Evolutionary conservation across 371 early-diverging fungal species (phyloP), one percentile per base, ranked within the genome.

Genomic region (Scutellospora calospora): DNA sequence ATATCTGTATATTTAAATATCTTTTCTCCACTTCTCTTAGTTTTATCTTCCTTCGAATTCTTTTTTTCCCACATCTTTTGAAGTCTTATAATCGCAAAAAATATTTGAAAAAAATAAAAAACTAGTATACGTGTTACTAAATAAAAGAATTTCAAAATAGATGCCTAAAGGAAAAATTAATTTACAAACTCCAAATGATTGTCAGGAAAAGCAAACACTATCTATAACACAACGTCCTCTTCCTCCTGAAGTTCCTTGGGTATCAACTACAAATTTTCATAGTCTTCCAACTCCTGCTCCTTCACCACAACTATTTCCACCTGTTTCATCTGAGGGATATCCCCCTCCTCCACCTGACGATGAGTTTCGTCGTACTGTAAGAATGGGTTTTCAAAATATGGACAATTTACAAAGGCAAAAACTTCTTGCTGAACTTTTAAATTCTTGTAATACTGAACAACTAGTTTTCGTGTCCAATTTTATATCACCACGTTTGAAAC

Each of bases 401-500:
- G 82, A 84, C 63, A 65, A 73, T 18, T 59, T 81, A 2, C 38
- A 81, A 1, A 80, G 84, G 49, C 80, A 74, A 54, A 38, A 49
- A 31, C 71, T 85, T 29, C 81, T 85, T 52, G 74, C 80, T 18
- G 89, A 88, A 69, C 86, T 91, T n/a, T 83, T 91, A 80, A 86
- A 89, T 81, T 82, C 87, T 73, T 91, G 91, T 82, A 86, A 86
- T 71, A 91, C 85, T 65, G 84, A 88, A 16, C 90, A 91, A 71
- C 89, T 92, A 55, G 86, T 89, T 45, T 88, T 88, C 81, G 83
- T 92, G 12, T 87, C 88, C 81, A 86, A 85, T 62, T 83, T 88
- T 29, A 91, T 91, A 76, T 87, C 90, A 0, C 93, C 93, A 20
- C 83, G 87, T 49, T 88, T 96, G 29, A 95, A 95, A 83, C 90